Base-by-base conservation (phyloP, 2,329 filamentous ascomycete genomes). In the Colletotrichum lupini region DNA sequence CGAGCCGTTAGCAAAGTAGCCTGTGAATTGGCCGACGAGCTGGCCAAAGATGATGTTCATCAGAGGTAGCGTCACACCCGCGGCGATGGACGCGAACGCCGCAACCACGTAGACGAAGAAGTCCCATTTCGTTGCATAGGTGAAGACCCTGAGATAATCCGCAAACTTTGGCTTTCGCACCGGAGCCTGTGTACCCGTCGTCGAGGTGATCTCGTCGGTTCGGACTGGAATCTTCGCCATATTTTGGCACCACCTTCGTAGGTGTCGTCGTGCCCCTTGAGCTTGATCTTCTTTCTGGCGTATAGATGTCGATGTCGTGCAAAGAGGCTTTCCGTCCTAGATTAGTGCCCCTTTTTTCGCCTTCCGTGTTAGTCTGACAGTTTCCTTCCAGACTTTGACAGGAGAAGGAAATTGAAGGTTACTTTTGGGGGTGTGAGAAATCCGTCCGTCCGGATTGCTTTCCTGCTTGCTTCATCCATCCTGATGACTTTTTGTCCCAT, bases 41-140 rank as follows among this genome's bases (percentile, higher is more conserved):
- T 79, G 76, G 0, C 78, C 78, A 58, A 84, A 81, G 14, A 84
- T 78, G 30, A 84, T 74, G 60, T 81, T 83, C 77, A 84, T 83
- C 42, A 85, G 60, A 5, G 83, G 81, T 66, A 84, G 67, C 2
- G 79, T 77, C 3, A 79, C 72, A 0, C 82, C 82, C 2, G 81
- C 80, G 4, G 80, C 79, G 30, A 83, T 74, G 46, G 82, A 82
- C 2, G 81, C 80, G 5, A 79, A 9, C 0, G 78, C 73, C 19
- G 80, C 81, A 22, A 79, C 42, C 37, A 68, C 72, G n/a, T 81
- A 80, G 24, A 79, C 74, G 22, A 76, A 67, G 30, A 80, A 76
- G 53, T 81, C 80, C 79, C 79, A 81, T 75, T 72, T 76, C 24
- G 74, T 79, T 1, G 80, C 80, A 61, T 81, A 81, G 8, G 66